Conservation (phyloP, 768 basidiomycete species). For the Mycena maculata region DNA sequence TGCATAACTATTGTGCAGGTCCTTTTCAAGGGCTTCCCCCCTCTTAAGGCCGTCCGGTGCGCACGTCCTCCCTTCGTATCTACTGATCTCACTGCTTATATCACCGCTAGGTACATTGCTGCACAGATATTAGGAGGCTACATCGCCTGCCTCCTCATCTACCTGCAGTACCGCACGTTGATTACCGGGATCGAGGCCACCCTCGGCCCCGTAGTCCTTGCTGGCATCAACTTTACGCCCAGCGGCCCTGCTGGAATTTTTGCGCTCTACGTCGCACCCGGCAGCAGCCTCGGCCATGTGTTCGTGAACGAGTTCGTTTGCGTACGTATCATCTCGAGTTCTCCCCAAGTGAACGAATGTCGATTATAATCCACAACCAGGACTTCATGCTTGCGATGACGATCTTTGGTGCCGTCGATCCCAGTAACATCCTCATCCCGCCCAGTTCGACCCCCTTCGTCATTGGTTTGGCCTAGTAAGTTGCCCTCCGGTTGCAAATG, state of each 20-base stretch:
- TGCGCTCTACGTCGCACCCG: conserved; percentile 58
- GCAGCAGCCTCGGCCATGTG: conserved; percentile 55
- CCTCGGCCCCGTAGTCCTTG: conserved; percentile 42
- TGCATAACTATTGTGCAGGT: conserved; percentile 65
- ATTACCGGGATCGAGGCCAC: conserved; percentile 52
- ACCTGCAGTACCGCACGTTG: conserved; percentile 67
- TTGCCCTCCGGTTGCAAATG: background rate
- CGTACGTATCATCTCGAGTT: conserved; percentile 47
- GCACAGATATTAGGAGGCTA: conserved; percentile 76
- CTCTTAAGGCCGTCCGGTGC: conserved; percentile 62
- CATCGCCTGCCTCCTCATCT: conserved; percentile 69
- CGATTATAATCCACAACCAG: conserved; percentile 36
- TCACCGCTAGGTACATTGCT: conserved; percentile 63
- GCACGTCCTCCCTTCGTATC: conserved; percentile 16
- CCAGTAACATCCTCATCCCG: conserved; percentile 68
- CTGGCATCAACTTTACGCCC: conserved; percentile 48
- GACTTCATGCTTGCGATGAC: conserved; percentile 61
- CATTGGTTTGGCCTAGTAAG: conserved; percentile 71
- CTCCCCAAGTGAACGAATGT: background rate
- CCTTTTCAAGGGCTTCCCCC: conserved; percentile 67
- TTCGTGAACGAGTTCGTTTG: conserved; percentile 69
- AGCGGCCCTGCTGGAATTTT: conserved; percentile 65
- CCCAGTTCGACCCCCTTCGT: conserved; percentile 64
- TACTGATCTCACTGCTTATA: background rate
- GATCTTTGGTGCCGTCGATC: conserved; percentile 66